These are phyloP conservation scores for Sphagnum fallax DNA, from an alignment of 228 moss, liverwort and hornwort genomes.

Conservation along the genomic window DNA sequence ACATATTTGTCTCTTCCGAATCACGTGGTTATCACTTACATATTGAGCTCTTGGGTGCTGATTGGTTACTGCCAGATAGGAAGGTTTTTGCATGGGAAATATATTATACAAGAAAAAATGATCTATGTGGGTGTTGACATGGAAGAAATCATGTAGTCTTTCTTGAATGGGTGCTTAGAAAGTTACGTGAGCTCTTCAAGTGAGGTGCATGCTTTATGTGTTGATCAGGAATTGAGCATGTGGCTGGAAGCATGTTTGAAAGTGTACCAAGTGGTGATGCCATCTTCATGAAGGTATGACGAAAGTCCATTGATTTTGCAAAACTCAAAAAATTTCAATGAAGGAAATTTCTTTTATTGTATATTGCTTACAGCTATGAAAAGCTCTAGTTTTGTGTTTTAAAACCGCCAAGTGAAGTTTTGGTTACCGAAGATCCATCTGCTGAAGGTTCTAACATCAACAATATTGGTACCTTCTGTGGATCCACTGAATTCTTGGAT, in stretches of 20 bases:
- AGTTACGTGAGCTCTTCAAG: too few species aligned
- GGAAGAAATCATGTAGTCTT: neutral
- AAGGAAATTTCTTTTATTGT: too few species aligned
- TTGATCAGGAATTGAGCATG: slow-evolving; percentile 14
- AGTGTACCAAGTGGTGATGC: slow-evolving; percentile 20
- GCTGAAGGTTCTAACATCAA: too few species aligned
- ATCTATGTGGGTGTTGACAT: neutral
- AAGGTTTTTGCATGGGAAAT: neutral
- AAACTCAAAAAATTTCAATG: too few species aligned
- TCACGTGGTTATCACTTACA: neutral
- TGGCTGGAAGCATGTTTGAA: slow-evolving; percentile 23
- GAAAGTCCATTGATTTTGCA: too few species aligned
- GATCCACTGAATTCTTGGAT: neutral
- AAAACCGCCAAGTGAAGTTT: too few species aligned
- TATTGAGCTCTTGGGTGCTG: neutral
- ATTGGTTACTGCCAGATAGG: too few species aligned
- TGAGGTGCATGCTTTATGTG: too few species aligned
- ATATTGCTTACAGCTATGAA: too few species aligned
- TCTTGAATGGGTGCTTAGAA: too few species aligned
- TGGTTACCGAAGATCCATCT: too few species aligned
- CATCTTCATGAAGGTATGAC: slow-evolving; percentile 19
- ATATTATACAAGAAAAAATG: neutral
- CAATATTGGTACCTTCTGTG: neutral
- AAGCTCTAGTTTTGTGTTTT: too few species aligned
- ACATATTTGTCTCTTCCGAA: neutral